Evolutionary conservation across 2,329 filamentous ascomycete species (phyloP).

Genomic region (Penicillium sp.): DNA sequence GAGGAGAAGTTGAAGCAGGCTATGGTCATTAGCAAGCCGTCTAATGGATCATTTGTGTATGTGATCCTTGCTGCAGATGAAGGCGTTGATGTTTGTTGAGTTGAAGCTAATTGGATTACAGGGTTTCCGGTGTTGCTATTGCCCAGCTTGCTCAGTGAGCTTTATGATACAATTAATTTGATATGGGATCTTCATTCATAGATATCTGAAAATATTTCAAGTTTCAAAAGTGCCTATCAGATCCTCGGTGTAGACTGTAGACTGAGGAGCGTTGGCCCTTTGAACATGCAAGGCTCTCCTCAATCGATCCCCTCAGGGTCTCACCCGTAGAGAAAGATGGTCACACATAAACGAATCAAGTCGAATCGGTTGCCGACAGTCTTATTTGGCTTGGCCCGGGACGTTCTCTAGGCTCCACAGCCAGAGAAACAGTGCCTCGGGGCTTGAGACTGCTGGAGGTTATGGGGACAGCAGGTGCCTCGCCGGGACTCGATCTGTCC

Average conservation of each 20-base stretch:
- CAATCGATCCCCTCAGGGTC: neutral
- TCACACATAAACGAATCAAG: neutral
- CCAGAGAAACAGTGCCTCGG: no score
- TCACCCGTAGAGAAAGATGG: neutral
- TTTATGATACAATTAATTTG: slow-evolving; percentile 2
- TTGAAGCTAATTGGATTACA: slow-evolving; percentile 25
- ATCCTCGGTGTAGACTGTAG: neutral
- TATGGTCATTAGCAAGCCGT: slow-evolving; percentile 84
- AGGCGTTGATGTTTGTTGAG: neutral
- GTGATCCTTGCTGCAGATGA: slow-evolving; percentile 14
- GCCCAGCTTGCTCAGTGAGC: slow-evolving; percentile 33
- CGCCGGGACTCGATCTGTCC: neutral
- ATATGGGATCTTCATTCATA: neutral
- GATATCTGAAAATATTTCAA: slow-evolving; percentile 1
- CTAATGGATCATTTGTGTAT: slow-evolving; percentile 48
- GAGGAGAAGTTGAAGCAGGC: slow-evolving; percentile 75
- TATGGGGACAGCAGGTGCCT: neutral
- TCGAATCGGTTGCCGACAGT: neutral
- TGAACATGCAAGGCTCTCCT: no score
- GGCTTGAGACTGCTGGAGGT: neutral
- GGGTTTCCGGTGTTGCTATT: slow-evolving; percentile 43
- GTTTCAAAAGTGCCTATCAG: neutral
- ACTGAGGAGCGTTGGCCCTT: neutral
- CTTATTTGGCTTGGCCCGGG: no score
- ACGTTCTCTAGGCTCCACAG: neutral